phyloP scores from a whole-genome alignment of 768 basidiomycete genomes.

The Neoboletus brunneissimus region DNA sequence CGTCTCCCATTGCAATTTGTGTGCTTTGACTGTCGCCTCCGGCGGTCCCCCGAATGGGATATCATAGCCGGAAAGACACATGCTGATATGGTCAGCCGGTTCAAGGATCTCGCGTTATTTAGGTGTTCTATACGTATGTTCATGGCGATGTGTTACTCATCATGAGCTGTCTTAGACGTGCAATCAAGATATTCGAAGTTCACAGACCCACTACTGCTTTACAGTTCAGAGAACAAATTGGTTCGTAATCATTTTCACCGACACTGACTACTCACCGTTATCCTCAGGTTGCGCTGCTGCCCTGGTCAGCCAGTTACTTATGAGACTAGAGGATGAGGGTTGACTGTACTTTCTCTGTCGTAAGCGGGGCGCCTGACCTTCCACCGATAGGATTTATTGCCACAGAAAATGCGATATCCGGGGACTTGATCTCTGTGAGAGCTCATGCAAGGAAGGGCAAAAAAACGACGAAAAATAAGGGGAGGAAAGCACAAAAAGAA shows the following conservation, averaged over 20 bases:
- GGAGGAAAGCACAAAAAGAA: constrained; percentile 44
- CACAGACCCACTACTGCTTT: constrained; percentile 41
- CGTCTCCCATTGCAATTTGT: constrained; percentile 59
- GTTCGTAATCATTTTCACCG: constrained; percentile 36
- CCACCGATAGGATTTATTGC: constrained; percentile 54
- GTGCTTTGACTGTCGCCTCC: constrained; percentile 77
- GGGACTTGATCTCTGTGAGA: constrained; percentile 46
- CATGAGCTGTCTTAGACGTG: constrained; percentile 43
- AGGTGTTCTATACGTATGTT: constrained; percentile 41
- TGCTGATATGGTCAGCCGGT: constrained; percentile 55
- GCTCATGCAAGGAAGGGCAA: constrained; percentile 40
- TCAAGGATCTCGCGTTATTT: constrained; percentile 67
- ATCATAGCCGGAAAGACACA: constrained; percentile 60
- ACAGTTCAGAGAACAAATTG: constrained; percentile 60
- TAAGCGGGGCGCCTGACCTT: constrained; percentile 8
- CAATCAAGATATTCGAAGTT: constrained; percentile 65
- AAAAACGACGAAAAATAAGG: constrained; percentile 41
- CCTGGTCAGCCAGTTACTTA: constrained; percentile 61
- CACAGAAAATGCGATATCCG: constrained; percentile 45
- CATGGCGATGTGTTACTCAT: not conserved
- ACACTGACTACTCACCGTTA: constrained; percentile 7
- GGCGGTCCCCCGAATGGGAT: constrained; percentile 65
- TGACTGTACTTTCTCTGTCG: not conserved
- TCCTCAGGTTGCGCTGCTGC: constrained; percentile 49
- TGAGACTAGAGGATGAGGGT: constrained; percentile 73